Conservation (phyloP, 2,329 filamentous ascomycete genomes). For the Trichoderma sp. region DNA sequence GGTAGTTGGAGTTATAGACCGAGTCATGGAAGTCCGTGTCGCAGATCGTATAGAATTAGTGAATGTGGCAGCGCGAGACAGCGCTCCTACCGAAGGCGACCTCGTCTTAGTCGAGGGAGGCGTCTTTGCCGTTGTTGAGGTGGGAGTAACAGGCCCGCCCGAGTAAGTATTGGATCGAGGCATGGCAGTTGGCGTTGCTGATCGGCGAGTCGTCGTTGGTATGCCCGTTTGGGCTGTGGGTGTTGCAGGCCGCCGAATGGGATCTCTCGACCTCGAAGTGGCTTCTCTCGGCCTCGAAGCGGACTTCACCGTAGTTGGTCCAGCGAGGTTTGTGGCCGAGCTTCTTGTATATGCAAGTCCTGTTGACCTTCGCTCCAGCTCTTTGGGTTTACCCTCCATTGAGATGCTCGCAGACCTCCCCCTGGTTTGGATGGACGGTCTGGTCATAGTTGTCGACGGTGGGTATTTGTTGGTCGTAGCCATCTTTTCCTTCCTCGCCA, state of each 20-base stretch:
- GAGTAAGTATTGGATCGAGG: slow-evolving; percentile 1
- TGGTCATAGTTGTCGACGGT: slow-evolving; percentile 35
- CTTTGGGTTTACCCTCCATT: slow-evolving; percentile 13
- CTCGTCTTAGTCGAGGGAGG: neutral
- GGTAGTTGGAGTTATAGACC: neutral
- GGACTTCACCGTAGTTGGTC: slow-evolving; percentile 29
- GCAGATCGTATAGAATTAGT: neutral
- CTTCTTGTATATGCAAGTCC: slow-evolving; percentile 36
- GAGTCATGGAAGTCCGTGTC: neutral
- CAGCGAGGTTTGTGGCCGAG: slow-evolving; percentile 30
- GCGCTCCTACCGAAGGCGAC: neutral
- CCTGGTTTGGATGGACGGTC: slow-evolving; percentile 30
- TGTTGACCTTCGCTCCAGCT: slow-evolving; percentile 4
- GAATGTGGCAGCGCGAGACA: slow-evolving; percentile 4
- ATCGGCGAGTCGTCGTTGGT: neutral
- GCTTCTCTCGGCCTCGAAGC: slow-evolving; percentile 22
- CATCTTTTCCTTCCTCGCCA: slow-evolving; percentile 18
- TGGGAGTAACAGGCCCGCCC: neutral
- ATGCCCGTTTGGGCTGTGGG: neutral
- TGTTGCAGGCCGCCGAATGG: slow-evolving; percentile 4
- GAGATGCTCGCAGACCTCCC: slow-evolving; percentile 33
- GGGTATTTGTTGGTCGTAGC: slow-evolving; percentile 34
- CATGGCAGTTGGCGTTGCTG: slow-evolving; percentile 3
- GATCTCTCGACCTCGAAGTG: slow-evolving; percentile 28
- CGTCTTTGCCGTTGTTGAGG: neutral